A percentile compares a stretch with the other conserved stretches of the same genome.
Conservation (phyloP, 352 stramenopile genomes). For the Phytophthora podocarpi region DNA sequence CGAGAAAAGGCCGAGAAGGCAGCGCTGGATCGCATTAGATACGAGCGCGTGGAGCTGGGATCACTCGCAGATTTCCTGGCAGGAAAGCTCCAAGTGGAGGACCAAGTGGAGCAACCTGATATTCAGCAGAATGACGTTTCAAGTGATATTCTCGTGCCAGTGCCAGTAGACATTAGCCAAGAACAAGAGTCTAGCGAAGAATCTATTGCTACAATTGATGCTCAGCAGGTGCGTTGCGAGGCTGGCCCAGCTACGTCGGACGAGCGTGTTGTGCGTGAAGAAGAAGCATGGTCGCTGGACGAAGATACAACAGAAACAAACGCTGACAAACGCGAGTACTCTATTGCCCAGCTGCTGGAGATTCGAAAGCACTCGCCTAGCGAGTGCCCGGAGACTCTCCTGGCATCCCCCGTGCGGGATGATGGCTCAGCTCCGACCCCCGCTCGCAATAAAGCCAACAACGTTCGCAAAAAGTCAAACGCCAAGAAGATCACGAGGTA, state of each 20-base stretch:
- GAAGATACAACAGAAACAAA: slow-evolving; percentile 3
- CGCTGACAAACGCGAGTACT: slow-evolving; percentile 25
- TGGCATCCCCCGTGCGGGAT: slow-evolving; percentile 31
- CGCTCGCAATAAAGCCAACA: slow-evolving; percentile 8
- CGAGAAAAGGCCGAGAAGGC: not conserved
- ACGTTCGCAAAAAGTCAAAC: slow-evolving; percentile 20
- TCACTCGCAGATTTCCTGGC: slow-evolving; percentile 36
- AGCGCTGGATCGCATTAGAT: slow-evolving; percentile 16
- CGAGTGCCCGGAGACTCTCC: slow-evolving; percentile 23
- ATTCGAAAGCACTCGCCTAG: slow-evolving; percentile 24
- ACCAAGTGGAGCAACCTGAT: slow-evolving; percentile 1
- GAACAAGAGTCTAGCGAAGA: not conserved
- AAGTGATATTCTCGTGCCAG: not conserved
- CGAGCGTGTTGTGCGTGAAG: not conserved
- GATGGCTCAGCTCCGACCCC: slow-evolving; percentile 11
- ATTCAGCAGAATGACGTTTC: not conserved
- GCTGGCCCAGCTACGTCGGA: not conserved
- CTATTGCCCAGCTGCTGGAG: slow-evolving; percentile 26
- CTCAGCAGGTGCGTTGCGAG: not conserved
- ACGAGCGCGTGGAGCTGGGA: slow-evolving; percentile 37
- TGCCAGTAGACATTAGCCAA: not conserved
- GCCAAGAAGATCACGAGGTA: slow-evolving; percentile 28
- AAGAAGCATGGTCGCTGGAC: slow-evolving; percentile 5
- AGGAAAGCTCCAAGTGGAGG: slow-evolving; percentile 5
- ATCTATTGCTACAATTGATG: not conserved